Percentiles rank a stretch among this genome's conserved stretches.
Evolutionary conservation across 2,329 filamentous ascomycete species (phyloP).

Genomic region (Spiromastix sp.): DNA sequence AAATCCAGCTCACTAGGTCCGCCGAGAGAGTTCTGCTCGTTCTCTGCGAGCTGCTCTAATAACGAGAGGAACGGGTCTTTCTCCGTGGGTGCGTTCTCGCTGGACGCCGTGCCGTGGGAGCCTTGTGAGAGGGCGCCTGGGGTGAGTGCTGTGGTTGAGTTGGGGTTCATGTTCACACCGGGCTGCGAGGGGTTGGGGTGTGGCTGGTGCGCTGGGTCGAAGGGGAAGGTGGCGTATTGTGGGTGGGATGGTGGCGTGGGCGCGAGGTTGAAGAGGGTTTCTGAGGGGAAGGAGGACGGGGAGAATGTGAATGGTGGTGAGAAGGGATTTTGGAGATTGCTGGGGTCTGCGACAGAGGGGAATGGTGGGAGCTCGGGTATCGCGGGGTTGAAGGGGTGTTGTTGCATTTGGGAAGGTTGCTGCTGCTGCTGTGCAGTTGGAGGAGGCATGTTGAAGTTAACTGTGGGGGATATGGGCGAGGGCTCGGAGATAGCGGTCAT

Average conservation of each 20-base stretch:
- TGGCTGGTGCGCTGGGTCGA: conserved; percentile 17
- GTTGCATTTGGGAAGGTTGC: conserved; percentile 9
- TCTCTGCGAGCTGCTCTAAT: conserved; percentile 73
- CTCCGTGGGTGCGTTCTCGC: conserved; percentile 50
- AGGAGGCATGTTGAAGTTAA: conserved; percentile 12
- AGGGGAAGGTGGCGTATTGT: conserved; percentile 30
- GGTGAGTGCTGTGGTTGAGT: conserved; percentile 16
- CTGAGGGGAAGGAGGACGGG: conserved; percentile 24
- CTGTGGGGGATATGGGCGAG: conserved; percentile 11
- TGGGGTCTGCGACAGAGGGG: conserved; percentile 10
- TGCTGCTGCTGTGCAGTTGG: conserved; percentile 11
- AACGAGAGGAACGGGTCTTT: conserved; percentile 74
- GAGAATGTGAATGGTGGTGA: conserved; percentile 25
- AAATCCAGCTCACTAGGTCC: conserved; percentile 69
- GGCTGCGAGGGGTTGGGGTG: conserved; percentile 8
- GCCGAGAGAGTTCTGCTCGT: conserved; percentile 55
- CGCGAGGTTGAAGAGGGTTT: conserved; percentile 17
- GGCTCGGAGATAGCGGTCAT: background rate
- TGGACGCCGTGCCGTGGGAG: conserved; percentile 38
- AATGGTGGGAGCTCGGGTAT: conserved; percentile 7
- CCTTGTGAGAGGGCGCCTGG: conserved; percentile 36
- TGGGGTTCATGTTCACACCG: background rate
- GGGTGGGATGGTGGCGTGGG: conserved; percentile 19
- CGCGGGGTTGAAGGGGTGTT: conserved; percentile 1
- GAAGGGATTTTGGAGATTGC: conserved; percentile 21